phyloP scores from a whole-genome alignment of 257 asterid species.

The Solanum neorickii region DNA sequence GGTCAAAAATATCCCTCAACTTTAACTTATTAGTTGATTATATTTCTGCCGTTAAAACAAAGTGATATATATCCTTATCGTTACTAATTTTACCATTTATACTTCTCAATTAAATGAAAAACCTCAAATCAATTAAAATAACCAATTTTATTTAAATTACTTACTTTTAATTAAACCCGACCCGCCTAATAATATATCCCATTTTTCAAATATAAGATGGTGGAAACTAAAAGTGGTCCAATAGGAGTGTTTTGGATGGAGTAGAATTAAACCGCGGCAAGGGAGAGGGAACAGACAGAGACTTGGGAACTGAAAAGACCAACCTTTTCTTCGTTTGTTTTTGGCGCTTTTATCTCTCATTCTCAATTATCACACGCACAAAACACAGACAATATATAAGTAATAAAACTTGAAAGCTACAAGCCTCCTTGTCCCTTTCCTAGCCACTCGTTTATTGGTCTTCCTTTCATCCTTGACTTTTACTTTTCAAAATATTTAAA shows the following conservation, averaged over 20 bases:
- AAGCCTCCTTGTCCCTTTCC: conserved; percentile 44
- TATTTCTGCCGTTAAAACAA: too few relatives aligned
- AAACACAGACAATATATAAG: neutral
- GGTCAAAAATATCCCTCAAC: too few relatives aligned
- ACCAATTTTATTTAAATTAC: too few relatives aligned
- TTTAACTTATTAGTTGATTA: too few relatives aligned
- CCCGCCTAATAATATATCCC: too few relatives aligned
- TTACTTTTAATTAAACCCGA: too few relatives aligned
- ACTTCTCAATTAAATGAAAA: too few relatives aligned
- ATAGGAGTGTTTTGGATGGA: neutral
- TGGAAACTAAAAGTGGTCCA: neutral
- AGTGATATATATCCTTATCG: too few relatives aligned
- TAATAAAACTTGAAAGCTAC: conserved; percentile 15
- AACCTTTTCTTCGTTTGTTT: neutral
- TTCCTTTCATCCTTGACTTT: conserved; percentile 12
- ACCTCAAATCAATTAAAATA: too few relatives aligned
- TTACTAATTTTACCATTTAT: too few relatives aligned
- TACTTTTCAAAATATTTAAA: neutral
- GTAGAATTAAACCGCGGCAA: neutral
- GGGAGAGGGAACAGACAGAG: neutral
- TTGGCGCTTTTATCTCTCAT: neutral
- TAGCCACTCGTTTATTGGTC: conserved; percentile 36
- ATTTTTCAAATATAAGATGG: too few relatives aligned
- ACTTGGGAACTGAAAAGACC: neutral
- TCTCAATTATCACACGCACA: neutral